phyloP scores from a whole-genome alignment of 495 filamentous ascomycete species.

The Talaromyces ruber region DNA sequence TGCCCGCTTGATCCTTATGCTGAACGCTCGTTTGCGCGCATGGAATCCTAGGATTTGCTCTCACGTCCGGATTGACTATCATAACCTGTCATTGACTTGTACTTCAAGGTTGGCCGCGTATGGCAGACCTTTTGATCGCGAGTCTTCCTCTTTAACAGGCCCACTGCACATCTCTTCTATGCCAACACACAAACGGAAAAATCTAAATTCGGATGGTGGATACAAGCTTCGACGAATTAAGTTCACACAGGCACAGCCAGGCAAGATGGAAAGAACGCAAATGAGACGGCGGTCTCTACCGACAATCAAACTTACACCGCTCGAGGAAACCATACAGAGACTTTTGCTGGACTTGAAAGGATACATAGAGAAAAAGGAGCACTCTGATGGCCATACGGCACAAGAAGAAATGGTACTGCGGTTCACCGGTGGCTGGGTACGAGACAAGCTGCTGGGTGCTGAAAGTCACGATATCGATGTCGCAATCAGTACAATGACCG shows the following conservation, averaged over 20 bases:
- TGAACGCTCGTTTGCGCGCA: not conserved
- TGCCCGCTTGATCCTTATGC: not conserved
- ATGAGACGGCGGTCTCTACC: conserved; percentile 11
- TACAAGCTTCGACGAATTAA: not conserved
- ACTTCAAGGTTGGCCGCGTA: not conserved
- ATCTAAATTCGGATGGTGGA: not conserved
- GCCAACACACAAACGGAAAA: conserved; percentile 16
- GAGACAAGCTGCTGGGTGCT: conserved; percentile 83
- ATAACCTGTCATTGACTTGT: not conserved
- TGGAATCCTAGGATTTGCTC: not conserved
- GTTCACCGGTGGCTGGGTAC: conserved; percentile 97
- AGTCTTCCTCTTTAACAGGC: not conserved
- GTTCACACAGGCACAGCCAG: conserved; percentile 20
- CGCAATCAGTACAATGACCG: conserved; percentile 91
- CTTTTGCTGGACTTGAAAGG: conserved; percentile 69
- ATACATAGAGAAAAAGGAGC: conserved; percentile 52
- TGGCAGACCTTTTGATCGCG: not conserved
- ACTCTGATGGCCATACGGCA: conserved; percentile 23
- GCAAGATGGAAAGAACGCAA: not conserved
- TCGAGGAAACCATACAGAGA: conserved; percentile 58
- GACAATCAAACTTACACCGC: conserved; percentile 51
- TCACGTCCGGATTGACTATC: not conserved
- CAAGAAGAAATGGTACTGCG: conserved; percentile 46
- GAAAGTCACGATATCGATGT: conserved; percentile 89
- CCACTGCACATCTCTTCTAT: conserved; percentile 11